A percentile compares a stretch with the other conserved stretches of the same genome.
Conservation (phyloP, 768 basidiomycete genomes). For the Stropharia rugosoannulata region DNA sequence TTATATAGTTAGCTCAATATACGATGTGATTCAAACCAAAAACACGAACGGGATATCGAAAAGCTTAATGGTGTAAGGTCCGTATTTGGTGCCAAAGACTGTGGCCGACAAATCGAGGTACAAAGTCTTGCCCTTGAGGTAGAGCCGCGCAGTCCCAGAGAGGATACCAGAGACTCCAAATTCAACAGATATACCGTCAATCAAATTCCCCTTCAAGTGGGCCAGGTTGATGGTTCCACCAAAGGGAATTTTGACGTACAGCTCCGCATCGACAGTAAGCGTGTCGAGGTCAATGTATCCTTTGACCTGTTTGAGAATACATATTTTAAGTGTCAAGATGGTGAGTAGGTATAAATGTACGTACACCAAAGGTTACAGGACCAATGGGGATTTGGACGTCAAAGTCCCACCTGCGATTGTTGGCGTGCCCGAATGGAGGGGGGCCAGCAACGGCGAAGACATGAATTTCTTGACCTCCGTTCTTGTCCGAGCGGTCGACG, state of each 20-base stretch:
- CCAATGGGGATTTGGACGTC: neutral
- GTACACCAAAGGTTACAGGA: too few relatives aligned
- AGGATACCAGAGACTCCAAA: neutral
- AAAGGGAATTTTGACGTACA: neutral
- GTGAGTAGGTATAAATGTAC: neutral
- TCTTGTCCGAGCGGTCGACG: neutral
- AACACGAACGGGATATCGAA: neutral
- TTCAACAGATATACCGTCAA: neutral
- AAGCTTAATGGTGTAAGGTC: neutral
- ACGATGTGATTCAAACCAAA: too few relatives aligned
- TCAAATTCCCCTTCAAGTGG: neutral
- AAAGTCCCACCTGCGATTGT: neutral
- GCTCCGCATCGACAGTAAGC: neutral
- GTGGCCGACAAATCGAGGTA: too few relatives aligned
- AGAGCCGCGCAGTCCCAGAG: neutral
- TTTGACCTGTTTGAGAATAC: neutral
- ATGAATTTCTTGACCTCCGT: neutral
- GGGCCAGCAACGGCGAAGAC: neutral
- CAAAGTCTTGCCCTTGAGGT: neutral
- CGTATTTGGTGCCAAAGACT: too few relatives aligned
- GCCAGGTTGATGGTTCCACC: neutral
- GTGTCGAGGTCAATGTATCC: too few relatives aligned
- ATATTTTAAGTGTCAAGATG: too few relatives aligned
- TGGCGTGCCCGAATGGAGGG: neutral
- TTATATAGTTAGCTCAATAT: too few relatives aligned